Percentiles rank a stretch among this genome's conserved stretches.
Evolutionary conservation across 1,284 basidiomycete species (phyloP).

Genomic region (Porphyrellus sp.): DNA sequence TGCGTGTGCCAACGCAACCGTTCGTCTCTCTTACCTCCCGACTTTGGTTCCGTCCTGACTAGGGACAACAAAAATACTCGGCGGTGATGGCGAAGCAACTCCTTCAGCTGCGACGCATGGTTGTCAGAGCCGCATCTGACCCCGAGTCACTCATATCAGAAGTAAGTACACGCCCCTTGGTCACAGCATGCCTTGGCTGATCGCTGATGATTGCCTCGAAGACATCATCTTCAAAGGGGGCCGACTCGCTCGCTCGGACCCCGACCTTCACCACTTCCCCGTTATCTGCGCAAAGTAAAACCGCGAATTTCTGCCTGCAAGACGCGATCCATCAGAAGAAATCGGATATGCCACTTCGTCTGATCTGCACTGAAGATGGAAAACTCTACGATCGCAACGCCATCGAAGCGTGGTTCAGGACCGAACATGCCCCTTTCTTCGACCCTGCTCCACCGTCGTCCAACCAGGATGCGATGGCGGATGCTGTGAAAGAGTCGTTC

Average conservation of each 20-base stretch:
- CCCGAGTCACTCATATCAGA: constrained; percentile 9
- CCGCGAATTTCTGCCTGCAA: constrained; percentile 8
- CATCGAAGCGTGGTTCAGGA: constrained; percentile 19
- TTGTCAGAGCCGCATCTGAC: constrained; percentile 23
- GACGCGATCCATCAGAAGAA: constrained; percentile 15
- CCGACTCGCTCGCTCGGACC: neutral
- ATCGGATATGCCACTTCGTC: constrained; percentile 23
- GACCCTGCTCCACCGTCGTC: constrained; percentile 2
- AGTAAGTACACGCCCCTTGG: neutral
- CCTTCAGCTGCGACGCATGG: constrained; percentile 10
- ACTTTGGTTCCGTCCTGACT: neutral
- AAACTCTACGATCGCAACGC: constrained; percentile 11
- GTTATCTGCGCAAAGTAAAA: neutral
- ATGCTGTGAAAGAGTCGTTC: constrained; percentile 14
- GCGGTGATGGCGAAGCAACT: constrained; percentile 11
- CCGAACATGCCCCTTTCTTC: constrained; percentile 14
- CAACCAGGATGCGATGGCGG: neutral
- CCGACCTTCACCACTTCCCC: neutral
- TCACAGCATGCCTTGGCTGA: neutral
- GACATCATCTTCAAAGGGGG: neutral
- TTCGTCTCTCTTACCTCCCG: neutral
- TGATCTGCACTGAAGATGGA: constrained; percentile 25
- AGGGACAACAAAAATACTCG: neutral
- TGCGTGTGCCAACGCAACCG: no score
- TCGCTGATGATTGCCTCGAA: neutral